These are phyloP conservation scores for Paramecium bursaria DNA, from an alignment of 73 alveolate species.

Conservation along the genomic window DNA sequence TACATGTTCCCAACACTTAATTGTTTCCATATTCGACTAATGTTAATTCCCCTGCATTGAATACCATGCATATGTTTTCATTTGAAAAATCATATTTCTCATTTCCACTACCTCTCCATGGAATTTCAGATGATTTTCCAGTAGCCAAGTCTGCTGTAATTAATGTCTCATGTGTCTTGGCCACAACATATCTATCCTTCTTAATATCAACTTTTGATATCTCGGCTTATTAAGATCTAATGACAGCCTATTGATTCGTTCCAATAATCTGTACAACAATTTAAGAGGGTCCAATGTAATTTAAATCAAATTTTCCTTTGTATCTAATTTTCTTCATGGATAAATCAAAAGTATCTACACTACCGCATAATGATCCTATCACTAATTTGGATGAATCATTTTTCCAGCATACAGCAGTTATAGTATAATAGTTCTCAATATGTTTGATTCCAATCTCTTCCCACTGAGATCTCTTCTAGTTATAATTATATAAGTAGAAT, in stretches of 20 bases:
- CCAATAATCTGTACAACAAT: constrained; percentile 83
- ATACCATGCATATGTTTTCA: constrained; percentile 99
- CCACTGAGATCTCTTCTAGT: constrained; percentile 97
- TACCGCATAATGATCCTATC: constrained; percentile 97
- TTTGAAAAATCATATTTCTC: constrained; percentile 98
- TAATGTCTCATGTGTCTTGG: constrained; percentile 96
- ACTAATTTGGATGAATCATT: constrained; percentile 97
- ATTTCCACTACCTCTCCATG: constrained; percentile 95
- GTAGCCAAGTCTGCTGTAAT: constrained; percentile 98
- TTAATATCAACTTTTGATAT: constrained; percentile 97
- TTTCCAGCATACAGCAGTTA: constrained; percentile 99
- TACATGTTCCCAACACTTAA: constrained; percentile 96
- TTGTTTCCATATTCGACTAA: constrained; percentile 99
- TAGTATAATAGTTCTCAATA: constrained; percentile 97
- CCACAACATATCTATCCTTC: constrained; percentile 96
- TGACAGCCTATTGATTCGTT: constrained; percentile 70
- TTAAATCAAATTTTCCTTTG: constrained; percentile 98
- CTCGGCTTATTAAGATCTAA: constrained; percentile 93
- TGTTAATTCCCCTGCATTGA: constrained; percentile 98
- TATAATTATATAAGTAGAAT: constrained; percentile 92
- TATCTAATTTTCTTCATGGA: constrained; percentile 94
- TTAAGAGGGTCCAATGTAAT: constrained; percentile 97
- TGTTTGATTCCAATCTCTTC: constrained; percentile 94
- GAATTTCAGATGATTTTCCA: constrained; percentile 91
- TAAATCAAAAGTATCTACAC: constrained; percentile 97